Percentiles rank a stretch among this genome's conserved stretches.
phyloP scores from a whole-genome alignment of 768 basidiomycete species.

The Rhizopogon rudus region DNA sequence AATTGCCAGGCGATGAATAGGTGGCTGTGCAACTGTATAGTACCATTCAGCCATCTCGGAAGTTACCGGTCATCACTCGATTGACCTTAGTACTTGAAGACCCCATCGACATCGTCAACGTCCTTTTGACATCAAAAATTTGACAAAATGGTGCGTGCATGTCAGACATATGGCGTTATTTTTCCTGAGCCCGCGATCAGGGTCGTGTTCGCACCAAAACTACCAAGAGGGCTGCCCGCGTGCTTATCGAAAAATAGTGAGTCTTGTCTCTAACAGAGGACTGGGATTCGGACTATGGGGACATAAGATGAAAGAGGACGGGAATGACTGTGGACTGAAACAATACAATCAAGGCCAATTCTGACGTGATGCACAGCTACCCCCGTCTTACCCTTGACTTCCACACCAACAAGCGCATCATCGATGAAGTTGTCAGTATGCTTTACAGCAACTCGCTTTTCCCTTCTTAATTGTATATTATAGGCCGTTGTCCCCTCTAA shows the following conservation, averaged over 20 bases:
- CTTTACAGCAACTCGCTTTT: slow-evolving; percentile 3
- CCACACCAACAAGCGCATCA: slow-evolving; percentile 99
- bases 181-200: slow-evolving; percentile 34
- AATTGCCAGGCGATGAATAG: neutral
- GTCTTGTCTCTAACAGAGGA: slow-evolving; percentile 22
- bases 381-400: slow-evolving; percentile 99
- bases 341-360: neutral
- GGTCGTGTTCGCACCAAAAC: slow-evolving; percentile 99
- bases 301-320: neutral
- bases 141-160: slow-evolving; percentile 46
- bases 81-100: neutral
- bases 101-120: slow-evolving; percentile 17
- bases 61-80: slow-evolving; percentile 12
- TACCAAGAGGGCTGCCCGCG: slow-evolving; percentile 98
- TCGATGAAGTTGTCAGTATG: slow-evolving; percentile 86
- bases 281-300: neutral
- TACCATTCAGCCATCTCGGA: slow-evolving; percentile 27
- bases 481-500: slow-evolving; percentile 95
- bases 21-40: slow-evolving; percentile 28
- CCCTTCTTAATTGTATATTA: neutral
- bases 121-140: slow-evolving; percentile 15
- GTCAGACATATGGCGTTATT: slow-evolving; percentile 5
- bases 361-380: slow-evolving; percentile 55
- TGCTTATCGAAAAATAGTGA: slow-evolving; percentile 99
- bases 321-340: neutral